A percentile compares a stretch with the other conserved stretches of the same genome.
Conservation (phyloP, 495 filamentous ascomycete genomes). For the Geopyxis carbonaria region DNA sequence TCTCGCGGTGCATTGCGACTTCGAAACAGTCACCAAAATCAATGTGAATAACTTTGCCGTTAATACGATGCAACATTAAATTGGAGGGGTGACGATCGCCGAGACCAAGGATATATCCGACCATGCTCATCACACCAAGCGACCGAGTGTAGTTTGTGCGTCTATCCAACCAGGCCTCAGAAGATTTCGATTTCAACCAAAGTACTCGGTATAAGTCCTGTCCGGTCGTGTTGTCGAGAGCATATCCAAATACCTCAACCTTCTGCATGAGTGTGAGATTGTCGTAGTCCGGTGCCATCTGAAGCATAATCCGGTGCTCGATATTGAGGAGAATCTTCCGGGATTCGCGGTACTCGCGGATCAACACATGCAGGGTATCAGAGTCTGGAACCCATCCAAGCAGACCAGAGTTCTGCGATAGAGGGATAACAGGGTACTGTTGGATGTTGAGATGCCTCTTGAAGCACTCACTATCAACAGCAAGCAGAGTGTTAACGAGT, state of each 20-base stretch:
- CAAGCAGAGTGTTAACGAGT: slow-evolving; percentile 80
- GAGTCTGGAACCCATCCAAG: slow-evolving; percentile 96
- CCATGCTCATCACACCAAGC: slow-evolving; percentile 99
- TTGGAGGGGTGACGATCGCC: slow-evolving; percentile 96
- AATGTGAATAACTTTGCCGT: slow-evolving; percentile 91
- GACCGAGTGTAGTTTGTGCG: slow-evolving; percentile 96
- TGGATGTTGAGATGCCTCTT: slow-evolving; percentile 94
- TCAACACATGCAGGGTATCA: slow-evolving; percentile 88
- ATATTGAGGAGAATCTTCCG: slow-evolving; percentile 96
- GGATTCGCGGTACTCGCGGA: slow-evolving; percentile 91
- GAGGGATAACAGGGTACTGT: slow-evolving; percentile 79
- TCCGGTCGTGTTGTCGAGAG: slow-evolving; percentile 94
- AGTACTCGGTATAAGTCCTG: slow-evolving; percentile 96
- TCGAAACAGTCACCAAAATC: slow-evolving; percentile 99
- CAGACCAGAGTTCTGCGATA: slow-evolving; percentile 89
- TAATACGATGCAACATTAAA: slow-evolving; percentile 86
- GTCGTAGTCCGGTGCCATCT: slow-evolving; percentile 98
- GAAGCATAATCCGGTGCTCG: slow-evolving; percentile 97
- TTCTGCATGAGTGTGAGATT: slow-evolving; percentile 99
- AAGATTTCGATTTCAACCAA: slow-evolving; percentile 96
- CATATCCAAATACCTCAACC: slow-evolving; percentile 97
- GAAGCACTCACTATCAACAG: slow-evolving; percentile 84
- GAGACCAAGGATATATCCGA: slow-evolving; percentile 92
- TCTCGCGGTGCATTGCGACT: slow-evolving; percentile 98
- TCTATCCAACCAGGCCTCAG: slow-evolving; percentile 90